These are phyloP conservation scores for Phalaenopsis aphrodite DNA, from an alignment of 106 monocot species.

Conservation along the genomic window DNA sequence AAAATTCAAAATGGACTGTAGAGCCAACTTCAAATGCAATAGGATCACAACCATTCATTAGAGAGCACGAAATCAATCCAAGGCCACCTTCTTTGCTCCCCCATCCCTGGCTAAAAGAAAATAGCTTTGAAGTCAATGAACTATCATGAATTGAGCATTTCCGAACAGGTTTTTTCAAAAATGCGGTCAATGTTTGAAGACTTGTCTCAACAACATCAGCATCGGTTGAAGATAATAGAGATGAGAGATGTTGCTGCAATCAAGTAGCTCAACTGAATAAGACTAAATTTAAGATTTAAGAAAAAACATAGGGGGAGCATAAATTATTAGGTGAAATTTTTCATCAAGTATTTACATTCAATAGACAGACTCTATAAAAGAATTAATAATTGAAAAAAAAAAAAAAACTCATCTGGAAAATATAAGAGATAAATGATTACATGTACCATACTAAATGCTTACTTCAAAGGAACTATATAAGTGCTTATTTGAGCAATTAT, in stretches of 20 bases:
- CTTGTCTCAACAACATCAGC: slow-evolving; percentile 66
- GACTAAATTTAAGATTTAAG: too few species aligned
- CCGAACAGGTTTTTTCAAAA: slow-evolving; percentile 57
- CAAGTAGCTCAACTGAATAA: background rate
- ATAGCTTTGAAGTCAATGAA: slow-evolving; percentile 53
- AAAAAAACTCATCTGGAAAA: background rate
- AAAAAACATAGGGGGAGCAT: too few species aligned
- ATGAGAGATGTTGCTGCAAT: slow-evolving; percentile 57
- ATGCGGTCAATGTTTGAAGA: slow-evolving; percentile 62
- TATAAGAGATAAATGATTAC: background rate
- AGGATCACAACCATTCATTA: slow-evolving; percentile 38
- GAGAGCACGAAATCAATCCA: slow-evolving; percentile 48
- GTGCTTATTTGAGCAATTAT: slow-evolving; percentile 68
- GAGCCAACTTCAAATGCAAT: slow-evolving; percentile 43
- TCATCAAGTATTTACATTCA: background rate
- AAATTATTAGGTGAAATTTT: background rate
- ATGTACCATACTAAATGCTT: background rate
- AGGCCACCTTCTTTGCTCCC: slow-evolving; percentile 63
- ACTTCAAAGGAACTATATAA: slow-evolving; percentile 69
- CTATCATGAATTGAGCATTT: slow-evolving; percentile 39
- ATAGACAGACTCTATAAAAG: background rate
- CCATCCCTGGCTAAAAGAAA: slow-evolving; percentile 65
- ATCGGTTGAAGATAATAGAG: slow-evolving; percentile 57
- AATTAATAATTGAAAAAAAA: too few species aligned
- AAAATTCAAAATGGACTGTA: slow-evolving; percentile 75